Evolutionary conservation across 108 stramenopile species (phyloP).

Genomic region (Cylindrotheca closterium): DNA sequence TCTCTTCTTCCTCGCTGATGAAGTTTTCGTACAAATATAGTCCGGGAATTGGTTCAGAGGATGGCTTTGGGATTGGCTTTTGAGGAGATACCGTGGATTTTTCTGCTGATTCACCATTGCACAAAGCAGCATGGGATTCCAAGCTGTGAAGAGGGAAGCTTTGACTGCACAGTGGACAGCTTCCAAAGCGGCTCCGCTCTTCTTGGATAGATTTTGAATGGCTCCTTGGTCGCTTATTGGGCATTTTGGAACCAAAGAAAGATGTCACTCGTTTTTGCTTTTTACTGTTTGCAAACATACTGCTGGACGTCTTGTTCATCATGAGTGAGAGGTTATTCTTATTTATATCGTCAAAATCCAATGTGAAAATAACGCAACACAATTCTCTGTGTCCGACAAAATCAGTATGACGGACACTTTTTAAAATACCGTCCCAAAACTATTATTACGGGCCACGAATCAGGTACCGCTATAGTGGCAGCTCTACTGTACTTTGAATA

Average conservation of each 20-base stretch:
- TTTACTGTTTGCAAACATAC: too few species aligned
- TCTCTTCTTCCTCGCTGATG: slow-evolving; percentile 55
- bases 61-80: not conserved
- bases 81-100: slow-evolving; percentile 1
- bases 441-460: too few species aligned
- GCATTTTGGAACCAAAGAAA: not conserved
- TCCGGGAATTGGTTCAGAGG: slow-evolving; percentile 25
- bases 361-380: too few species aligned
- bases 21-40: slow-evolving; percentile 52
- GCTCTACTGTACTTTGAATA: too few species aligned
- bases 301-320: too few species aligned
- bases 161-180: slow-evolving; percentile 45
- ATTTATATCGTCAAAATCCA: too few species aligned
- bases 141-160: slow-evolving; percentile 40
- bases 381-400: too few species aligned
- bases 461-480: too few species aligned
- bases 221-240: not conserved
- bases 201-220: too few species aligned
- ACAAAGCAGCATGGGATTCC: slow-evolving; percentile 43
- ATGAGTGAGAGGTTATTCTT: too few species aligned
- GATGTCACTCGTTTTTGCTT: not conserved
- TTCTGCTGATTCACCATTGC: slow-evolving; percentile 24
- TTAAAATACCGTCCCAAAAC: too few species aligned
- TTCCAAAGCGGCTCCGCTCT: slow-evolving; percentile 34
- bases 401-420: too few species aligned